Conservation (phyloP, 164 flowering plant genomes). For the Euptelea pleiosperma region DNA sequence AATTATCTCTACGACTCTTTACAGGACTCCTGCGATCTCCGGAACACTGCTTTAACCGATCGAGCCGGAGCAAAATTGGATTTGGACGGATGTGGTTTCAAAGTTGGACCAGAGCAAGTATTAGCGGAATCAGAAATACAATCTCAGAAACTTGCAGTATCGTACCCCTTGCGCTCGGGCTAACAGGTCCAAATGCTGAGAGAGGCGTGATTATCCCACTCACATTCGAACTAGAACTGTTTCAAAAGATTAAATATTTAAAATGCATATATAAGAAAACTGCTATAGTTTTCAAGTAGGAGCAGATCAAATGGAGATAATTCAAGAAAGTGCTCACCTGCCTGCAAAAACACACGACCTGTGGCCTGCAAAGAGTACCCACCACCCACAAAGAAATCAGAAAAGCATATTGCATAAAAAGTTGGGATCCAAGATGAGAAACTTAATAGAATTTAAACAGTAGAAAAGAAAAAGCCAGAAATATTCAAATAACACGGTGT, state of each 20-base stretch:
- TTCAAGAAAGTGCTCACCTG: slow-evolving; percentile 39
- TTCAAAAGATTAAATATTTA: slow-evolving; percentile 4
- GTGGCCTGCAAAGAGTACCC: too few species aligned
- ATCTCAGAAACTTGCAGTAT: slow-evolving; percentile 21
- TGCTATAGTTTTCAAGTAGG: neutral
- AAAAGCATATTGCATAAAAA: neutral
- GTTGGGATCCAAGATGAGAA: too few species aligned
- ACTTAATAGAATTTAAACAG: too few species aligned
- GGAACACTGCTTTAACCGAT: slow-evolving; percentile 2
- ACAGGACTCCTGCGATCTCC: slow-evolving; percentile 11
- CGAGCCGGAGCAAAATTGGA: slow-evolving; percentile 14
- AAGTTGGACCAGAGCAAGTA: slow-evolving; percentile 18
- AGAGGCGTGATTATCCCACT: slow-evolving; percentile 26
- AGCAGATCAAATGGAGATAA: neutral
- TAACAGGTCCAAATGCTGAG: slow-evolving; percentile 38
- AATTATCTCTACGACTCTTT: slow-evolving; percentile 14
- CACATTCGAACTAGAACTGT: slow-evolving; percentile 39
- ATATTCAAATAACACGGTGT: too few species aligned
- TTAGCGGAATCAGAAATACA: slow-evolving; percentile 14
- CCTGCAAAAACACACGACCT: slow-evolving; percentile 63
- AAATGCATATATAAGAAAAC: neutral
- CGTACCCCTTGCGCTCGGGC: slow-evolving; percentile 28
- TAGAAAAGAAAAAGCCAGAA: too few species aligned
- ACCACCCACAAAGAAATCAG: too few species aligned
- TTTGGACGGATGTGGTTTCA: slow-evolving; percentile 2